Base-by-base conservation (phyloP, 2,329 filamentous ascomycete species). In the Diplodia intermedia region DNA sequence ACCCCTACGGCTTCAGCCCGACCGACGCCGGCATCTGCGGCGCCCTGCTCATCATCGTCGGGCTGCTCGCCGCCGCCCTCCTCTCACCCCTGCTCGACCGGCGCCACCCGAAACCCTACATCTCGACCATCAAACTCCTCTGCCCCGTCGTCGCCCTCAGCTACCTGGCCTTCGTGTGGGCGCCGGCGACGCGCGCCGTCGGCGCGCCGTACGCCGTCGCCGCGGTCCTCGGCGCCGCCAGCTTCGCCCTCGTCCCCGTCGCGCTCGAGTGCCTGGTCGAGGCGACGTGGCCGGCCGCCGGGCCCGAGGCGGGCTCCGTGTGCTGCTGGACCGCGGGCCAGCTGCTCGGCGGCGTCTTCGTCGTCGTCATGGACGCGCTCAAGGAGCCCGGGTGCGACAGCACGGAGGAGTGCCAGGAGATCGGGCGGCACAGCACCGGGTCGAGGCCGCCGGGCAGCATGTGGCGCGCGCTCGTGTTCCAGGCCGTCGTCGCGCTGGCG, bases 21-120 rank as follows among this genome's bases (percentile, higher is more conserved):
- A 90, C 90, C 71, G 86, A 97, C 67, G 92, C 94, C 26, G 95
- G 95, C 40, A 94, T 98, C 74, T 93, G 90, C 12, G 95, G 95
- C 71, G 95, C 91, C 0, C 80, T 98, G 9, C 86, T 98, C 40
- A 98, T 98, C 76, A 85, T 97, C 56, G 91, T 95, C 65, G 95
- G 95, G 9, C 88, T 99, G 1, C 84, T 96, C 54, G 80, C 86
- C 4, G 86, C 93, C 0, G 95, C 93, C 15, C 83, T 97, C 70
- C 85, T 88, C 0, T 92, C 90, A 0, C 94, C 94, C 0, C 84
- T 97, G 72, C 87, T 97, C 70, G 95, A 98, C 81, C 88, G 90
- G 65, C 94, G 89, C 67, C 96, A 97, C 79, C 66, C 66, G 8
- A 68, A 68, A 23, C 83, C 86, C 31, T 97, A 94, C 75, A 82